Percentiles rank a stretch among this genome's conserved stretches.
phyloP scores from a whole-genome alignment of 306 rosid genomes.

The Hylodesmum podocarpum region DNA sequence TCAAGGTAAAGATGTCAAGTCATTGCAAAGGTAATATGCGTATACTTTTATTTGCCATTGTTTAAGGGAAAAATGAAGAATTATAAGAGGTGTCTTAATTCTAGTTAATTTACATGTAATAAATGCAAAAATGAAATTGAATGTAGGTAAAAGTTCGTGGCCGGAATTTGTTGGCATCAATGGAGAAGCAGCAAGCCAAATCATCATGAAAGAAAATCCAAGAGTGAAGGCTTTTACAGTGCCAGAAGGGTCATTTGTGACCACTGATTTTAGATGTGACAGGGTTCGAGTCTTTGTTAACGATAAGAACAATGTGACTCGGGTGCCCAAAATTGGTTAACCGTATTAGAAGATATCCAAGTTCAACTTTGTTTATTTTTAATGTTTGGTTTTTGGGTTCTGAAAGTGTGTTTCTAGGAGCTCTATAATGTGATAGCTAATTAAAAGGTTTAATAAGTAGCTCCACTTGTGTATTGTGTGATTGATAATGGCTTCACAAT shows the following conservation, averaged over 20 bases:
- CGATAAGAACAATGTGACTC: conserved; percentile 14
- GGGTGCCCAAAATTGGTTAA: conserved; percentile 50
- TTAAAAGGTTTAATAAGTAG: background rate
- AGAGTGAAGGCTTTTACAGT: conserved; percentile 33
- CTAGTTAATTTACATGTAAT: too few species aligned
- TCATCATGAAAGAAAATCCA: conserved; percentile 43
- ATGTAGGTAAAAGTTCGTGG: conserved; percentile 58
- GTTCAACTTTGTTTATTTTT: background rate
- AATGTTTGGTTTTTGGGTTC: background rate
- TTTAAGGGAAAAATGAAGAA: background rate
- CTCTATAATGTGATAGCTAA: background rate
- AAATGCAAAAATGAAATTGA: conserved; percentile 2
- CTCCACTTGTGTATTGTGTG: background rate
- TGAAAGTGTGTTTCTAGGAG: background rate
- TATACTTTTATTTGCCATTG: background rate
- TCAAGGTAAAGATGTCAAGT: conserved; percentile 27
- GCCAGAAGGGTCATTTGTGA: conserved; percentile 39
- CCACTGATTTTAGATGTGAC: conserved; percentile 38
- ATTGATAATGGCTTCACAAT: background rate
- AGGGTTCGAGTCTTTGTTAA: too few species aligned
- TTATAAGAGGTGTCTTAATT: background rate
- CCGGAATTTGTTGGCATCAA: conserved; percentile 50
- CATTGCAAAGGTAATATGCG: conserved; percentile 19
- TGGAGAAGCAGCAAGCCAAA: conserved; percentile 40
- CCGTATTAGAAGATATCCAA: background rate